Evolutionary conservation across 208 protist species (phyloP), one percentile per base, ranked within the genome.

Genomic region (Naegleria fowleri): DNA sequence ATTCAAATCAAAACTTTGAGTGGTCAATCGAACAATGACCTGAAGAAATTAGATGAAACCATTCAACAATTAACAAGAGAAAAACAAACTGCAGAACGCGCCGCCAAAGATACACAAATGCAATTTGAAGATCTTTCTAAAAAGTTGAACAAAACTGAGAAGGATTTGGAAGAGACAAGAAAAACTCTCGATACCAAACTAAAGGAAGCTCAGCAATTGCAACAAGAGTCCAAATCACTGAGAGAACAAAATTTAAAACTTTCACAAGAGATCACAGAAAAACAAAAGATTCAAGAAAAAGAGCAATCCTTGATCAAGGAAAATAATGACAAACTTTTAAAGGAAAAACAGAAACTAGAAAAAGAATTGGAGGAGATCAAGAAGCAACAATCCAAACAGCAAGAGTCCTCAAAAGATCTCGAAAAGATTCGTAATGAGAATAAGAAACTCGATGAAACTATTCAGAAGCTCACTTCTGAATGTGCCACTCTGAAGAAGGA

Each of bases 131-230:
- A 36, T 79, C 0, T 36, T 79, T 36, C 29, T 33, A 19, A 79
- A 79, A 79, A 79, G 36, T n/a, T 79, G 25, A 79, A 0, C 25
- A 11, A 36, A 36, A 33, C 6, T 36, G 6, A 92, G 41, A 58
- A 41, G 87, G 92, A 92, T 86, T 29, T 84, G 7, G 52, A 91
- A 91, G 29, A 43, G 11, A 58, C 43, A 16, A 91, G 36, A 92
- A 59, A 59, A 92, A 91, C 92, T 13, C 83, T 76, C 36, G 13
- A 91, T 92, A 92, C 55, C 55, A 91, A 86, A 25, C 33, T 59
- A 91, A 92, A 91, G 86, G 86, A 92, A 91, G 90, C 36, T 88
- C 43, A 91, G 83, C 16, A 86, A 91, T 84, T 89, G 91, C 13
- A 92, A 92, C 91, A 90, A 92, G 92, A 92, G 88, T 3, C 39